Conservation (phyloP, 1,284 basidiomycete species). For the Puccinia hordei region DNA sequence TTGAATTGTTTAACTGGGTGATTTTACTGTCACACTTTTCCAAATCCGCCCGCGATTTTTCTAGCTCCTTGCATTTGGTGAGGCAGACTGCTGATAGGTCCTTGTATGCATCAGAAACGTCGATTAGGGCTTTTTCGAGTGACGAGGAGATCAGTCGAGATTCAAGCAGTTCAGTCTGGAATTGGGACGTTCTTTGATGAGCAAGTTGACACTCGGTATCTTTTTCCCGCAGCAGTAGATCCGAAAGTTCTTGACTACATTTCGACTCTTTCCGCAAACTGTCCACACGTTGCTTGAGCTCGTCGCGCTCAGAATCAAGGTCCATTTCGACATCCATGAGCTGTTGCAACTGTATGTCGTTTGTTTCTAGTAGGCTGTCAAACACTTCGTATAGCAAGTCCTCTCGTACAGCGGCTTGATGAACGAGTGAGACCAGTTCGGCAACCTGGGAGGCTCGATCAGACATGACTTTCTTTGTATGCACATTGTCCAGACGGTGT, state of each 20-base stretch:
- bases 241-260: neutral
- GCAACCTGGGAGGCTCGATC: conserved; percentile 35
- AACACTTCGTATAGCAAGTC: conserved; percentile 31
- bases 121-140: conserved; percentile 11
- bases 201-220: conserved; percentile 16
- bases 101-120: conserved; percentile 4
- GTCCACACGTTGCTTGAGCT: neutral
- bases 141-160: neutral
- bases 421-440: conserved; percentile 31
- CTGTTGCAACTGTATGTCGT: conserved; percentile 17
- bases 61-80: neutral
- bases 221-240: neutral
- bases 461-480: conserved; percentile 19
- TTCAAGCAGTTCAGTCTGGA: neutral
- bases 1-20: conserved; percentile 7
- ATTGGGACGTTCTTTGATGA: neutral
- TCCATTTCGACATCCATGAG: conserved; percentile 1
- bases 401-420: conserved; percentile 22
- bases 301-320: neutral
- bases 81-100: neutral
- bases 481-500: conserved; percentile 7
- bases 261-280: neutral
- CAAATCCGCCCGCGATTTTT: neutral
- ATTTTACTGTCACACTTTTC: conserved; percentile 1
- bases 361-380: conserved; percentile 29